Evolutionary conservation across 148 eudicot genomes (phyloP).

Genomic region (Persicaria tinctoria): DNA sequence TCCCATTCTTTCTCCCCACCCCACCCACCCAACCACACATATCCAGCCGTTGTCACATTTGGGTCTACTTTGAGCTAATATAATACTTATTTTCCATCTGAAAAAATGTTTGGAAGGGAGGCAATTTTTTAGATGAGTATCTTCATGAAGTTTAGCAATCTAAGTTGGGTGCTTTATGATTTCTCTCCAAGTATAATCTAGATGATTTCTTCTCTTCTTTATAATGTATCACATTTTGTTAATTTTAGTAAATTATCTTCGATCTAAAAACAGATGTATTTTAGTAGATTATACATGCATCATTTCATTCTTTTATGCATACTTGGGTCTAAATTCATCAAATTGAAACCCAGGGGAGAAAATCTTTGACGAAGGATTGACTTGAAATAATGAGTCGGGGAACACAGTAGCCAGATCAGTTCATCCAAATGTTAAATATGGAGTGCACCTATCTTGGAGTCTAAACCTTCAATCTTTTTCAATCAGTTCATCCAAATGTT

Average conservation of each 20-base stretch:
- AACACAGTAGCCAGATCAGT: neutral
- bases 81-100: neutral
- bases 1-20: too few relatives aligned
- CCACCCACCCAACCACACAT: neutral
- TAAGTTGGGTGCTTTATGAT: too few relatives aligned
- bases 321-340: neutral
- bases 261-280: neutral
- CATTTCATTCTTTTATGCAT: neutral
- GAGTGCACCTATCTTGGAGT: neutral
- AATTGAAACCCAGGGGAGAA: neutral
- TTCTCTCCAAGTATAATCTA: too few relatives aligned
- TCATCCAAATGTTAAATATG: neutral
- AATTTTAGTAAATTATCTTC: too few relatives aligned
- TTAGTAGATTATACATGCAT: neutral
- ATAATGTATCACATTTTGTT: neutral
- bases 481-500: neutral
- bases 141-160: too few relatives aligned
- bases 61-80: neutral
- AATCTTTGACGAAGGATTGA: neutral
- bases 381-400: neutral
- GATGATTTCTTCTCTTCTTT: neutral
- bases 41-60: neutral
- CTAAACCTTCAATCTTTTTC: neutral
- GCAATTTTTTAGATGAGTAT: too few relatives aligned
- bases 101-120: too few relatives aligned